Conservation (phyloP, 1,284 basidiomycete species). For the Afroboletus lepidellus region DNA sequence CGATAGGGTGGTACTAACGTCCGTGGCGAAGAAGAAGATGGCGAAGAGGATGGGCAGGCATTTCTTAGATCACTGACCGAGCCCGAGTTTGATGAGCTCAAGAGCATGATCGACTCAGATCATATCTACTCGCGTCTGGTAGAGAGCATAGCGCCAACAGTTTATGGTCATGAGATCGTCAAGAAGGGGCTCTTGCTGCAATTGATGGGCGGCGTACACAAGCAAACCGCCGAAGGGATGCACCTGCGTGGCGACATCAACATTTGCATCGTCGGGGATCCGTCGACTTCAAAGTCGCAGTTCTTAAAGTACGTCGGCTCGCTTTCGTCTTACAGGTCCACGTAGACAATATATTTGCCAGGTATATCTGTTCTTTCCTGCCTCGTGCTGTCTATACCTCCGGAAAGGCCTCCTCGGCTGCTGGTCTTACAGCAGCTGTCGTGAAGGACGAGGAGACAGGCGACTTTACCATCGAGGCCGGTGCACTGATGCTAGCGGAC, state of each 20-base stretch:
- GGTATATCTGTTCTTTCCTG: constrained; percentile 98
- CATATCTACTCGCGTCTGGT: constrained; percentile 95
- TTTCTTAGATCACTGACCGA: constrained; percentile 89
- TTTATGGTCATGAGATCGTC: constrained; percentile 97
- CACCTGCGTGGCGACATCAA: constrained; percentile 97
- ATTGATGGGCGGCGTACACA: constrained; percentile 99
- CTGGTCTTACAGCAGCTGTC: constrained; percentile 97
- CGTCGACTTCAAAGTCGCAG: constrained; percentile 96
- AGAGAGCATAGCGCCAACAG: constrained; percentile 94
- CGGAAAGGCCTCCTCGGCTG: constrained; percentile 97
- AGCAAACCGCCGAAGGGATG: constrained; percentile 95
- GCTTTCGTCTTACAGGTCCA: background rate
- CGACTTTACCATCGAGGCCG: constrained; percentile 99
- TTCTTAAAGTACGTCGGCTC: constrained; percentile 81
- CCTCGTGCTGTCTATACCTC: constrained; percentile 99
- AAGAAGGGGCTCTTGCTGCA: constrained; percentile 98
- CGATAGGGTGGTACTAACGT: constrained; percentile 77
- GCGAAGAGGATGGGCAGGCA: constrained; percentile 72
- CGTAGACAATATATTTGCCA: constrained; percentile 32
- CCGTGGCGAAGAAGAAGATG: constrained; percentile 81
- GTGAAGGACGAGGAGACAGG: constrained; percentile 99
- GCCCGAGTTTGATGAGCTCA: constrained; percentile 93
- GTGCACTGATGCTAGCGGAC: constrained; percentile 98
- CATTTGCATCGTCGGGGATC: constrained; percentile 98
- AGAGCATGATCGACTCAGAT: constrained; percentile 89